Conservation (phyloP, 805 yeast genomes). For the Wickerhamomyces silvicola region DNA sequence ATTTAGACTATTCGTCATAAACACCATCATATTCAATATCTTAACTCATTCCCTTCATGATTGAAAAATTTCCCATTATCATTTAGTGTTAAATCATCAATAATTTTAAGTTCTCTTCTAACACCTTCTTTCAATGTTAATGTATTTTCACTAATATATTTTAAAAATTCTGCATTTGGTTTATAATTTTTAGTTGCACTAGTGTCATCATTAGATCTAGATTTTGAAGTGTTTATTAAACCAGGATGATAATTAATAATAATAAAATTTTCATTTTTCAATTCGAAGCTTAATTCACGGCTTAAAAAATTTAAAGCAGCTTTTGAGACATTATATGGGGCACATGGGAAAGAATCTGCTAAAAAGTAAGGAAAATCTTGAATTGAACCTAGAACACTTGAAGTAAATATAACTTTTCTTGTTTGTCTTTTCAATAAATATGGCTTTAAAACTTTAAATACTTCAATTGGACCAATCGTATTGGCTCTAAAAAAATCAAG, state of each 20-base stretch:
- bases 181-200: constrained; percentile 8
- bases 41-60: constrained; percentile 11
- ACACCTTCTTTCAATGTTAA: constrained; percentile 13
- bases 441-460: constrained; percentile 24
- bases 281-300: constrained; percentile 22
- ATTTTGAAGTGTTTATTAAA: constrained; percentile 13
- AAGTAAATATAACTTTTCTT: constrained; percentile 25
- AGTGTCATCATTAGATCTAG: constrained; percentile 6
- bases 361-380: constrained; percentile 14
- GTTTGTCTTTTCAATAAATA: constrained; percentile 19
- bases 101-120: constrained; percentile 11
- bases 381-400: constrained; percentile 25
- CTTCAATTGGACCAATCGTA: constrained; percentile 27
- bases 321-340: constrained; percentile 32
- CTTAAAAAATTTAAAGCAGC: constrained; percentile 28
- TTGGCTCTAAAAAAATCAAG: constrained; percentile 20
- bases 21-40: constrained; percentile 6
- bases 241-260: constrained; percentile 26
- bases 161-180: constrained; percentile 10
- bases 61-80: constrained; percentile 18
- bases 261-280: constrained; percentile 20
- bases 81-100: constrained; percentile 5
- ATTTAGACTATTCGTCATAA: neutral
- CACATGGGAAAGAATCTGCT: constrained; percentile 14
- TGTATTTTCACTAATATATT: constrained; percentile 7